Evolutionary conservation across 1,284 basidiomycete species (phyloP), one percentile per base, ranked within the genome.

Genomic region (Moesziomyces sp.): DNA sequence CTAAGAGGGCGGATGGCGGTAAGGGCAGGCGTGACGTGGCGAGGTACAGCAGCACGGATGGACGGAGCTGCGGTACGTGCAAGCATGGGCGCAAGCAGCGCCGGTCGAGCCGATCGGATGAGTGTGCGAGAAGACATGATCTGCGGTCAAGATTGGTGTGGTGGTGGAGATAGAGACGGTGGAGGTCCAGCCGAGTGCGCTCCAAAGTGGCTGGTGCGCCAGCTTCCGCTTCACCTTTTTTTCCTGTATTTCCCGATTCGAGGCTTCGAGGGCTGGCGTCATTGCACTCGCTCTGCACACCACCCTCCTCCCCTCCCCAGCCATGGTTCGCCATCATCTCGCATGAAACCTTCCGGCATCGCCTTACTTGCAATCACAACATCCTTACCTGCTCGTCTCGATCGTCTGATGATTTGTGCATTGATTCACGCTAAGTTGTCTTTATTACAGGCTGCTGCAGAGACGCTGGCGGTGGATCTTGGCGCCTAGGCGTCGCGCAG

Each of bases 401-500:
- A 6, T 4, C 35, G 5, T 35, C 35, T 16, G 26, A 28, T 28
- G 26, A 28, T 28, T 28, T 6, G 6, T 6, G 26, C 26, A 14
- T 35, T 35, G 35, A 16, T 35, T 35, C 5, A 16, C 5, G 35
- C 35, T 14, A 5, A 16, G 13, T 7, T 28, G 6, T 28, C 26
- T 7, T 28, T 8, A 7, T 28, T 7, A 28, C 26, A 28, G 26
- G 26, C 26, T 28, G 26, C 26, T 28, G 26, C 26, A 28, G 1
- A 6, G 26, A 28, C 26, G 26, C 26, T 8, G 8, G 26, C 26
- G 26, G 26, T 28, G 26, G 26, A 28, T 11, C 30, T 13, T 34
- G 38, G 35, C 10, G 34, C 34, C 50, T 50, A 59, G 50, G 49
- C 54, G 44, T 68, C 65, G 30, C 61, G 63, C 19, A 82, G 56